Evolutionary conservation across 495 filamentous ascomycete genomes (phyloP).

Genomic region (Penicillium soppii): DNA sequence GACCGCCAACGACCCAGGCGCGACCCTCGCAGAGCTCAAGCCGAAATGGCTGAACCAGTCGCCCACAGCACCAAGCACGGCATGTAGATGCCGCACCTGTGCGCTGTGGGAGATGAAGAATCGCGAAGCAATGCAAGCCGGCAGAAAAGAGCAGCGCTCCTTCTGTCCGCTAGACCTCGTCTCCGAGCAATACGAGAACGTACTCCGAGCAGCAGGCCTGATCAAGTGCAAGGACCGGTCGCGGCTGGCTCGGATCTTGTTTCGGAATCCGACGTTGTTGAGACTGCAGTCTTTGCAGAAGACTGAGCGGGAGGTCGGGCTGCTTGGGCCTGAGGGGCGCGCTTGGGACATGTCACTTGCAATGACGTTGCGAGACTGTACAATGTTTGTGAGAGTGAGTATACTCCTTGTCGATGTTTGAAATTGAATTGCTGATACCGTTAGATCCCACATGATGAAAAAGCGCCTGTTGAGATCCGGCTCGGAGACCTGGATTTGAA

Average conservation of each 20-base stretch:
- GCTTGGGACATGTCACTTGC: constrained; percentile 49
- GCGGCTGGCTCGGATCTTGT: constrained; percentile 38
- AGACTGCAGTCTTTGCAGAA: constrained; percentile 38
- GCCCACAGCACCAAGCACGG: constrained; percentile 64
- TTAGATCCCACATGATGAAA: constrained; percentile 32
- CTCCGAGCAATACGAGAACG: constrained; percentile 36
- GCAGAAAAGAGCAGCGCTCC: constrained; percentile 29
- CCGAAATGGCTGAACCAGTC: constrained; percentile 93
- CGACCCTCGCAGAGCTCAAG: constrained; percentile 75
- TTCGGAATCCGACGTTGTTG: constrained; percentile 33
- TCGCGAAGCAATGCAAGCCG: constrained; percentile 20
- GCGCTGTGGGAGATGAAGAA: constrained; percentile 66
- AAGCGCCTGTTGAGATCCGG: constrained; percentile 61
- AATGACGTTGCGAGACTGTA: constrained; percentile 91
- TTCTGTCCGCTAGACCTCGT: constrained; percentile 62
- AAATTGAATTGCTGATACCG: not conserved
- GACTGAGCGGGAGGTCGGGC: constrained; percentile 33
- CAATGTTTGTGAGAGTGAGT: constrained; percentile 70
- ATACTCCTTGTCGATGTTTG: not conserved
- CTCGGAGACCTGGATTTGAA: constrained; percentile 91
- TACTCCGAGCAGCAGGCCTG: constrained; percentile 35
- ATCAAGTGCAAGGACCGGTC: constrained; percentile 35
- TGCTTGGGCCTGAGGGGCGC: constrained; percentile 30
- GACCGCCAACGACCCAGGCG: constrained; percentile 35
- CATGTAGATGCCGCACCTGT: constrained; percentile 81